Base-by-base conservation (phyloP, 1,139 yeast genomes). In the Entelexis paramagnoliae region DNA sequence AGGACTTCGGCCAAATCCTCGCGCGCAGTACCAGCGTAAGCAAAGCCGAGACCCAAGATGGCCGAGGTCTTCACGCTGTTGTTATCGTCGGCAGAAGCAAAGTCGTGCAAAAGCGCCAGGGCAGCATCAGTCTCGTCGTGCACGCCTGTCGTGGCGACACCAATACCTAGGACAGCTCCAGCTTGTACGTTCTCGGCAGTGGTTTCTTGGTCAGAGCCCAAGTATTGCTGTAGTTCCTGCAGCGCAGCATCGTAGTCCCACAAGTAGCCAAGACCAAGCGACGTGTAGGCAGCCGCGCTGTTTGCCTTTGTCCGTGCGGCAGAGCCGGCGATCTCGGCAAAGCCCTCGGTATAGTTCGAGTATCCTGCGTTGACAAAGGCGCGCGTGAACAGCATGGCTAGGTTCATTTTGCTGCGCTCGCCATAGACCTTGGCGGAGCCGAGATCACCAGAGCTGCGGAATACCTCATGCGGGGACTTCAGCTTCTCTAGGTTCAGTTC, bases 71-170 rank as follows among this genome's bases (percentile, higher is more conserved):
- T 33, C 2, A 54, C 52, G 57, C 72, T 71, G 54, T 73, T 74
- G 16, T 24, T 29, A 8, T 44, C 22, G 24, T 28, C 28, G n/a
- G 46, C 54, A 8, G 49, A 53, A 44, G 74, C 73, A 40, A 89
- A 82, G 59, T 91, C 98, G 66, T 83, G 89, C 30, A 72, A 63
- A 60, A 91, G 72, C 26, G 95, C 82, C 58, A 86, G 74, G 4
- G 96, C 94, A 6, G 97, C 94, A 61, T 89, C 97, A 46, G 88
- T 87, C 57, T 91, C 98, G 65, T 91, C 96, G 66, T 87, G 96
- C 53, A 93, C 93, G 68, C 95, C 94, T 32, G 94, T 77, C 38
- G 95, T 86, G n/a, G 87, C 83, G 49, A 93, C 76, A 68, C 98
- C 98, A 67, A 88, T 87, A 68, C 97, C 99, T 59, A 93, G 75